Conservation (phyloP, 148 eudicot genomes). For the Fagopyrum tataricum region DNA sequence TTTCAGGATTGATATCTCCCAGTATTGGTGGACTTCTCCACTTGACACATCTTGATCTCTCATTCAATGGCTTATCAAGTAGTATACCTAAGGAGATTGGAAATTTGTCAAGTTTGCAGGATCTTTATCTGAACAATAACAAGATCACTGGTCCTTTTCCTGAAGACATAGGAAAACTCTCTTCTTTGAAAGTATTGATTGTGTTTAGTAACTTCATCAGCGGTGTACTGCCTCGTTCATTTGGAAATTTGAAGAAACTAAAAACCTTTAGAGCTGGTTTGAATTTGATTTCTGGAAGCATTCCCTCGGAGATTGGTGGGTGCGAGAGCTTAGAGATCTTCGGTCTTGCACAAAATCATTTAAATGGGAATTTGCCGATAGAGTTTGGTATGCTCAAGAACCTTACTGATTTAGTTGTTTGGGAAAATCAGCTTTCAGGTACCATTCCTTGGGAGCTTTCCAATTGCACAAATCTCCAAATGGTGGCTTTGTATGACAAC, state of each 20-base stretch:
- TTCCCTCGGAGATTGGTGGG: conserved; percentile 30
- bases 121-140: conserved; percentile 50
- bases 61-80: conserved; percentile 46
- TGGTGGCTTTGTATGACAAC: conserved; percentile 71
- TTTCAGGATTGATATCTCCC: conserved; percentile 55
- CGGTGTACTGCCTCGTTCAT: conserved; percentile 27
- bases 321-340: conserved; percentile 26
- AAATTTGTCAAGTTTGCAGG: conserved; percentile 49
- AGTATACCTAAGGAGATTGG: conserved; percentile 62
- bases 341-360: conserved; percentile 28
- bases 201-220: conserved; percentile 24
- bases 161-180: conserved; percentile 28
- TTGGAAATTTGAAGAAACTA: conserved; percentile 31
- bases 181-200: conserved; percentile 24
- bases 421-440: conserved; percentile 67
- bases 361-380: conserved; percentile 29
- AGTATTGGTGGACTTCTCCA: conserved; percentile 51
- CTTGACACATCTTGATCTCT: conserved; percentile 39
- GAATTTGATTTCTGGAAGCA: conserved; percentile 31
- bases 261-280: conserved; percentile 24
- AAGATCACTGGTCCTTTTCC: conserved; percentile 35
- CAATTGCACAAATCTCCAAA: conserved; percentile 52
- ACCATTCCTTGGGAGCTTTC: conserved; percentile 57
- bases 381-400: conserved; percentile 28
- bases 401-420: conserved; percentile 58